Conservation (phyloP, 1,139 yeast species). For the Kodamaea fungicola region DNA sequence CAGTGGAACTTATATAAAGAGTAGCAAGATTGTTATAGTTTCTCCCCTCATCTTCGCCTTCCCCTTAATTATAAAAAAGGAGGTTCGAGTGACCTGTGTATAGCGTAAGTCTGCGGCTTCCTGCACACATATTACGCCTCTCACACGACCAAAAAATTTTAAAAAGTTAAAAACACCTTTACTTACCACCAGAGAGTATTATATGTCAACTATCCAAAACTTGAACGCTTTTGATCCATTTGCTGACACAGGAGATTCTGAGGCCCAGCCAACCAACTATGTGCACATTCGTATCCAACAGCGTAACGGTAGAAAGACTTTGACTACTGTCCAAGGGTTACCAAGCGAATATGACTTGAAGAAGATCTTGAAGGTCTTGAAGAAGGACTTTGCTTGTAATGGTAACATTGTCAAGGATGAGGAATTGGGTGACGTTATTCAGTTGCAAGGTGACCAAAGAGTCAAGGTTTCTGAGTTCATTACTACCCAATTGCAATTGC, state of each 20-base stretch:
- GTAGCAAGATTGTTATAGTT: too few species aligned
- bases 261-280: slow-evolving; percentile 91
- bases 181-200: slow-evolving; percentile 13
- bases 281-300: slow-evolving; percentile 99
- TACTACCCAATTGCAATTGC: slow-evolving; percentile 80
- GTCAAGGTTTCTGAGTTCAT: slow-evolving; percentile 93
- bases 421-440: slow-evolving; percentile 95
- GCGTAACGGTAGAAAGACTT: slow-evolving; percentile 98
- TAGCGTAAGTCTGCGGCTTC: too few species aligned
- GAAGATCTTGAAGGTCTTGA: slow-evolving; percentile 87
- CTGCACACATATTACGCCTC: background rate
- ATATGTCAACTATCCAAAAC: slow-evolving; percentile 92
- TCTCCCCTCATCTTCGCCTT: too few species aligned
- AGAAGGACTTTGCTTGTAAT: slow-evolving; percentile 98
- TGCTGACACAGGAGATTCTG: slow-evolving; percentile 99
- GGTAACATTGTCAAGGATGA: slow-evolving; percentile 97
- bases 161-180: background rate
- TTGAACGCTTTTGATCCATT: slow-evolving; percentile 97
- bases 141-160: slow-evolving; percentile 1
- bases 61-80: too few species aligned
- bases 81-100: too few species aligned
- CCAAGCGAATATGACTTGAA: slow-evolving; percentile 94
- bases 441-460: slow-evolving; percentile 98
- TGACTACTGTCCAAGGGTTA: slow-evolving; percentile 97
- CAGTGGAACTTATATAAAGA: too few species aligned